Conservation (phyloP, 1,284 basidiomycete genomes). For the Ceratobasidium sp. region DNA sequence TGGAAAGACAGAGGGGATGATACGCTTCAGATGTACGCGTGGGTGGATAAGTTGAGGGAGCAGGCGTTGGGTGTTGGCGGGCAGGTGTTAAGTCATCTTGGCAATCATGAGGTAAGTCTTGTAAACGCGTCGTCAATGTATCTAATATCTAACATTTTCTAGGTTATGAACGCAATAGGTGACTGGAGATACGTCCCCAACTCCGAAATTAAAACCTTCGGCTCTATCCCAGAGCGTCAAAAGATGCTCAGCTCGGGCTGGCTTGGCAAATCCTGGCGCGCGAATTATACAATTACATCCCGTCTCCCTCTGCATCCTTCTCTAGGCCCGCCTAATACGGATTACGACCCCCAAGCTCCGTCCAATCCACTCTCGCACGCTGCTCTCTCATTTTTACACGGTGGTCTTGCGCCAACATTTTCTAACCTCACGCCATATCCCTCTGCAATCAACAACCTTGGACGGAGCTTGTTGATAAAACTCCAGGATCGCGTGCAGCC, state of each 20-base stretch:
- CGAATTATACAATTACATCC: conserved; percentile 87
- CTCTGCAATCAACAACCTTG: conserved; percentile 80
- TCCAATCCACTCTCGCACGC: conserved; percentile 73
- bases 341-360: conserved; percentile 66
- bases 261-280: conserved; percentile 86
- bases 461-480: conserved; percentile 73
- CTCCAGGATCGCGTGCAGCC: conserved; percentile 74
- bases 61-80: conserved; percentile 81
- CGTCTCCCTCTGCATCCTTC: conserved; percentile 82
- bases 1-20: conserved; percentile 76
- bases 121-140: neutral
- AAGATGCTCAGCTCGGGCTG: conserved; percentile 78
- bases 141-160: conserved; percentile 51
- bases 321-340: conserved; percentile 77
- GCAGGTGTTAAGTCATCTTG: conserved; percentile 79
- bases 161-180: conserved; percentile 86
- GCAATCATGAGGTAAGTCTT: conserved; percentile 82
- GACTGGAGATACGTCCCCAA: conserved; percentile 82
- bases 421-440: conserved; percentile 82
- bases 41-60: conserved; percentile 85
- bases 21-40: conserved; percentile 83
- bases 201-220: conserved; percentile 84
- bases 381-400: conserved; percentile 88
- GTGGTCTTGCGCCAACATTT: conserved; percentile 84
- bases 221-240: conserved; percentile 76